Evolutionary conservation across 1,284 basidiomycete species (phyloP).

Genomic region (Tranzscheliella williamsii): DNA sequence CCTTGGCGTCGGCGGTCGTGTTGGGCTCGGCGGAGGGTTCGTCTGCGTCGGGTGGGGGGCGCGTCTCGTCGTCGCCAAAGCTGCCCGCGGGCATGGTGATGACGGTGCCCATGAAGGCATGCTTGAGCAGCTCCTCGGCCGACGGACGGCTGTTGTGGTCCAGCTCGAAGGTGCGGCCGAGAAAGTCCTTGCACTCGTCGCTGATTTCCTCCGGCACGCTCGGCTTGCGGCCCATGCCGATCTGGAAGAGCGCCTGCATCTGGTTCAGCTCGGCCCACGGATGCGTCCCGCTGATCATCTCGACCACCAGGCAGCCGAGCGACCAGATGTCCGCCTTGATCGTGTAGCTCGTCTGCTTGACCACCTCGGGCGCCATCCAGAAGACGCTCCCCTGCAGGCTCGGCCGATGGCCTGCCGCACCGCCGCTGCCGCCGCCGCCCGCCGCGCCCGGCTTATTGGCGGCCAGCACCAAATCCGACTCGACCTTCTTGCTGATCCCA

Average conservation of each 20-base stretch:
- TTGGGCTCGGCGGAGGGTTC: too few relatives aligned
- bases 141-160: conserved; percentile 48
- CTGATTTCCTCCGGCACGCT: conserved; percentile 55
- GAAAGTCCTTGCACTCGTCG: conserved; percentile 44
- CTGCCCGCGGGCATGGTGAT: too few relatives aligned
- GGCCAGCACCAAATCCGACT: conserved; percentile 67
- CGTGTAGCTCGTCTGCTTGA: conserved; percentile 92
- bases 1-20: not conserved
- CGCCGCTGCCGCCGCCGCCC: conserved; percentile 2
- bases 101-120: conserved; percentile 48
- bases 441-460: conserved; percentile 18
- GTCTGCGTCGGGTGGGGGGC: too few relatives aligned
- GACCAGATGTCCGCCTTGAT: conserved; percentile 98
- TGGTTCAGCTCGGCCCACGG: conserved; percentile 97
- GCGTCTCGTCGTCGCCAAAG: too few relatives aligned
- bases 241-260: conserved; percentile 68
- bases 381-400: conserved; percentile 96
- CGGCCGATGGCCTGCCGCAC: conserved; percentile 70
- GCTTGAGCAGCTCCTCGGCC: conserved; percentile 49
- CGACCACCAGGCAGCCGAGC: conserved; percentile 93
- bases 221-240: conserved; percentile 47
- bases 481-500: conserved; percentile 96
- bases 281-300: conserved; percentile 97
- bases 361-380: conserved; percentile 80
- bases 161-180: conserved; percentile 53